Percentiles rank a stretch among this genome's conserved stretches.
phyloP scores from a whole-genome alignment of 2,329 filamentous ascomycete species.

The Colletotrichum sp. region DNA sequence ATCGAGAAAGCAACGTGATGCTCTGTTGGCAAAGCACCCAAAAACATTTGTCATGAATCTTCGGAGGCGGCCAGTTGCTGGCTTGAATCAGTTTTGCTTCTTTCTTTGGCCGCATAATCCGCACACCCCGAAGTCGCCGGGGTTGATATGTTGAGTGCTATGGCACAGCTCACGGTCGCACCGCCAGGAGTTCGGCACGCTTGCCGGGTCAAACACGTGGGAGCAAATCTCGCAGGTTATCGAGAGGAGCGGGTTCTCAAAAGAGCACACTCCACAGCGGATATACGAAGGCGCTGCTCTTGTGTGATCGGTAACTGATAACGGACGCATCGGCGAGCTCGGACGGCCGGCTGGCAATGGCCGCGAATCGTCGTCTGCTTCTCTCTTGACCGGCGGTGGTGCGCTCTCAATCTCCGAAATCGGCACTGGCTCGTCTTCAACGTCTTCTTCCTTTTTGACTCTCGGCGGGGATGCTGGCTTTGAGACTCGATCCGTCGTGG shows the following conservation, averaged over 20 bases:
- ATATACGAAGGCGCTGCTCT: neutral
- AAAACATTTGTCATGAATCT: neutral
- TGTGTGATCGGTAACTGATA: neutral
- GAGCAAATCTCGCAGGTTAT: conserved; percentile 73
- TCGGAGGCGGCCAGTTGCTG: neutral
- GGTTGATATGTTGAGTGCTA: conserved; percentile 67
- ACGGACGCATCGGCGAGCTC: neutral
- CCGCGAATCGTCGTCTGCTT: neutral
- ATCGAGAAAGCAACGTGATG: neutral
- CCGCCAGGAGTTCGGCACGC: conserved; percentile 65
- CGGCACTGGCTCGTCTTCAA: neutral
- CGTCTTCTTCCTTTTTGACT: conserved; percentile 2
- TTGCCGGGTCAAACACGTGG: conserved; percentile 66
- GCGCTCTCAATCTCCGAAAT: neutral
- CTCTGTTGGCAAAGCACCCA: neutral
- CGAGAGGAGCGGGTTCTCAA: conserved; percentile 59
- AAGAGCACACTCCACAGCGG: conserved; percentile 70
- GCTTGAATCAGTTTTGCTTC: conserved; percentile 8
- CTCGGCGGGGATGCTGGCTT: neutral
- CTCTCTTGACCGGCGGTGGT: neutral
- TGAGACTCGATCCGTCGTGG: neutral
- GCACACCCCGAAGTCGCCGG: conserved; percentile 72
- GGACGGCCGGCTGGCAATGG: neutral
- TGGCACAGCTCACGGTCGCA: conserved; percentile 64
- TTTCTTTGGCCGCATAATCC: conserved; percentile 67